A percentile compares a stretch with the other conserved stretches of the same genome.
phyloP scores from a whole-genome alignment of 345 rosid genomes.

The Heritiera fomes region DNA sequence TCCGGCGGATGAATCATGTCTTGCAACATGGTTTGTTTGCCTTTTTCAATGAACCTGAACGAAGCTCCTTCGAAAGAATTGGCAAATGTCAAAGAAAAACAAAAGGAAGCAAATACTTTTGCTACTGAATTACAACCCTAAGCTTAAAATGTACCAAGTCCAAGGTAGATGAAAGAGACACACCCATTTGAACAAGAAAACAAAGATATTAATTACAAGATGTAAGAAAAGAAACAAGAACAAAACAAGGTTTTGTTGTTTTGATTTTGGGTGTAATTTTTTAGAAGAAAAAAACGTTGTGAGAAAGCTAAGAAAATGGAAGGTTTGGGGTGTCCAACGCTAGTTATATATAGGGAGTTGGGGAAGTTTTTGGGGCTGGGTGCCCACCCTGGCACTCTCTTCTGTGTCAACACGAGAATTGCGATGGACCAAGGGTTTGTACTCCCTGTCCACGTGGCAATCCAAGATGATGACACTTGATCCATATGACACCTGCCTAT shows the following conservation, averaged over 20 bases:
- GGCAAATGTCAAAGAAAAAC: not conserved
- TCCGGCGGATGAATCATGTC: conserved; percentile 42
- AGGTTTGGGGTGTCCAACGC: conserved; percentile 41
- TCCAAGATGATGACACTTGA: not conserved
- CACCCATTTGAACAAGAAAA: not conserved
- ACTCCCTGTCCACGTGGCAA: conserved; percentile 11
- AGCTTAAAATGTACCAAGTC: not conserved
- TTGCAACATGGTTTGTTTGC: conserved; percentile 40
- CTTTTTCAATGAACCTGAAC: not conserved
- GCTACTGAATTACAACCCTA: conserved; percentile 1
- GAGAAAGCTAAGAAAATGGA: conserved; percentile 35
- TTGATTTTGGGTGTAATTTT: not conserved
- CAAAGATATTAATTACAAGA: not conserved
- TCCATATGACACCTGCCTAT: conserved; percentile 6
- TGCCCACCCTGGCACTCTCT: conserved; percentile 25
- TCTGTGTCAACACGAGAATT: conserved; percentile 34
- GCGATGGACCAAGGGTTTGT: conserved; percentile 21
- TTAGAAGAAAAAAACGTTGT: conserved; percentile 19
- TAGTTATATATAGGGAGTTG: conserved; percentile 25
- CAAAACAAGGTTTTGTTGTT: not conserved
- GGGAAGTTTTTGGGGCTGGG: not conserved
- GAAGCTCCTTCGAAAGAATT: not conserved
- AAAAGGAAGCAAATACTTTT: not conserved
- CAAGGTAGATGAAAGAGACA: not conserved
- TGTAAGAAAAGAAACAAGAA: conserved; percentile 9